Base-by-base conservation (phyloP, 345 rosid genomes). In the Mangifera indica region DNA sequence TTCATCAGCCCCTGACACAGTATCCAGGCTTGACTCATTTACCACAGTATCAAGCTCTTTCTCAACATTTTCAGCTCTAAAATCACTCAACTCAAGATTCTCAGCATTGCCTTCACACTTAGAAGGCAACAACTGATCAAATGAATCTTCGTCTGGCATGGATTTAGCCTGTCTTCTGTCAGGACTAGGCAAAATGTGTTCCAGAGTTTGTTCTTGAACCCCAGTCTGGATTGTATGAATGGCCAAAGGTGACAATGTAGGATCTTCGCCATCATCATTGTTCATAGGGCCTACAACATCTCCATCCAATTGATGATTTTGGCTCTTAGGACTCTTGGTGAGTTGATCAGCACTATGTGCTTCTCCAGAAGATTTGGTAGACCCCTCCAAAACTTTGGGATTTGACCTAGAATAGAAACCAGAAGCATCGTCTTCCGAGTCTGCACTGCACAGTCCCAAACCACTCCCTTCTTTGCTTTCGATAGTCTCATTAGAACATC, bases 41-140 rank as follows among this genome's bases (percentile, higher is more conserved):
- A 71, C 77, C 7, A 69, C 70, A 60, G 53, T 73, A 72, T 44
- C 74, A 68, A 67, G 53, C 29, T 57, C 77, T 69, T 83, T 63
- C 72, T 40, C 67, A 67, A 24, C 67, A 70, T 42, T 76, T 62
- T 79, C 80, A 72, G 66, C 71, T 66, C 61, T 70, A 57, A 40
- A 25, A 56, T 62, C 80, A 37, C 60, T 75, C 53, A 57, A 49
- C 57, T 66, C 67, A 62, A 32, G 59, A 69, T 57, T 70, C 65
- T 66, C 84, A 66, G 76, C 53, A 66, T 66, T 67, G 55, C 26
- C 76, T 81, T 70, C 81, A 79, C 80, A 83, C 57, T 79, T 74
- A n/a, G 48, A 25, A 59, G 51, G 74, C 49, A 71, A 66, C 20
- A 74, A 77, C 34, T 70, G 74, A 60, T 82, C 75, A 10, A 51